Evolutionary conservation across 164 flowering plant genomes (phyloP).

Genomic region (Cinnamomum chago): DNA sequence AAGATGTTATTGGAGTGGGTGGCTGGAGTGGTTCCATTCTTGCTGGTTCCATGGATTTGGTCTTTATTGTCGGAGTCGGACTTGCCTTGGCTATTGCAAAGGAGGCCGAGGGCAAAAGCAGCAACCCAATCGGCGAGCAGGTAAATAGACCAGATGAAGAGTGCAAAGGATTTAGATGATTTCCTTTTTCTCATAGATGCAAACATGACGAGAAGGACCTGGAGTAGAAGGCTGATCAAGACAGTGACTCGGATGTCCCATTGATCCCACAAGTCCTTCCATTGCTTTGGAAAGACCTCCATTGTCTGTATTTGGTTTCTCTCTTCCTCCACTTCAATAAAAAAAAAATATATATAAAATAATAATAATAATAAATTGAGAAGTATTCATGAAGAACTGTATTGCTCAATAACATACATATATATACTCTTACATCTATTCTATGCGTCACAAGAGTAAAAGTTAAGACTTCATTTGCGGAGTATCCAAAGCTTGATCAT

Average conservation of each 20-base stretch:
- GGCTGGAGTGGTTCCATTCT: neutral
- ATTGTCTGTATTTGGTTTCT: neutral
- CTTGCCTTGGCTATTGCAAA: conserved; percentile 26
- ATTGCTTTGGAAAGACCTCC: neutral
- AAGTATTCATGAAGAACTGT: no score
- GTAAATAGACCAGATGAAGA: conserved; percentile 29
- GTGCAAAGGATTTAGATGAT: neutral
- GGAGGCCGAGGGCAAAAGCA: conserved; percentile 37
- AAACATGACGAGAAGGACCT: conserved; percentile 19
- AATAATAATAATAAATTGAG: no score
- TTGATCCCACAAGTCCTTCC: conserved; percentile 14
- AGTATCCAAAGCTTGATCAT: no score
- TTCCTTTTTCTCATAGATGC: conserved; percentile 28
- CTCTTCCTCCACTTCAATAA: no score
- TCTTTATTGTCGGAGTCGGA: neutral
- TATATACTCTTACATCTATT: no score
- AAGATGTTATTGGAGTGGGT: neutral
- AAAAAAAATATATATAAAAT: no score
- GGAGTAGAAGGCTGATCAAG: conserved; percentile 23
- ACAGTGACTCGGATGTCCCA: conserved; percentile 32
- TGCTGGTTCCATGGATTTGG: neutral
- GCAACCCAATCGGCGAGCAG: conserved; percentile 47
- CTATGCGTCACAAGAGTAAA: no score
- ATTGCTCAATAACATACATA: no score
- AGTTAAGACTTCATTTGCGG: no score